Evolutionary conservation across 139 green algal species (phyloP).

Genomic region (Tetraselmis striata): DNA sequence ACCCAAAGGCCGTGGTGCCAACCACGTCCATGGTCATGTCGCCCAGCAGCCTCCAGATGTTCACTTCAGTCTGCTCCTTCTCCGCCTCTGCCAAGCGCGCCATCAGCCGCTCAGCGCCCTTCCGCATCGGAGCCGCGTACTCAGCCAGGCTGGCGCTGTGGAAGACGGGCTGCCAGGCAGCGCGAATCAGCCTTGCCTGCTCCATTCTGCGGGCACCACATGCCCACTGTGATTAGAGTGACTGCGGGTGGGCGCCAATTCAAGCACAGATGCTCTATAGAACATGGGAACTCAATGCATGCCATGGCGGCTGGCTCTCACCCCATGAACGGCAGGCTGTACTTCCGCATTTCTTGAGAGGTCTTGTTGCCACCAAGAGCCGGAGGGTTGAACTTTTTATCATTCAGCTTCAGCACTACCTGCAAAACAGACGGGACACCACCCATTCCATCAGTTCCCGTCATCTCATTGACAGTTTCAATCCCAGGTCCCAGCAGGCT

Average conservation of each 20-base stretch:
- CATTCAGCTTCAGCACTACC: background rate
- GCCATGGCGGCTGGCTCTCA: background rate
- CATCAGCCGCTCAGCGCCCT: slow-evolving; percentile 23
- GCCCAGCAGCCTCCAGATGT: slow-evolving; percentile 37
- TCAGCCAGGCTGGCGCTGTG: slow-evolving; percentile 21
- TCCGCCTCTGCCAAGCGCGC: slow-evolving; percentile 11
- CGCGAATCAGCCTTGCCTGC: slow-evolving; percentile 12
- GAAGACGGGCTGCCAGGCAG: slow-evolving; percentile 46
- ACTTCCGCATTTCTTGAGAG: background rate
- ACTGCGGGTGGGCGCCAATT: no score
- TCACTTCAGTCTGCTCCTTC: slow-evolving; percentile 14
- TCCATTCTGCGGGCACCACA: background rate
- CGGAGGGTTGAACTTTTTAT: background rate
- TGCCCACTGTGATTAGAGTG: no score
- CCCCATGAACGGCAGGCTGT: background rate
- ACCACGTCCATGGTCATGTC: slow-evolving; percentile 49
- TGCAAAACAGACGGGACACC: background rate
- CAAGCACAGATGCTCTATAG: no score
- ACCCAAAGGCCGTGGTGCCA: slow-evolving; percentile 52
- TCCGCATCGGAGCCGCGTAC: slow-evolving; percentile 38
- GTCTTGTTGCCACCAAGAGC: background rate
- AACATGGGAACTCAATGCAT: no score
- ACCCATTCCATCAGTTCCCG: no score
- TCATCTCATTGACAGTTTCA: no score
- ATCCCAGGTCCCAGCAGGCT: no score